Percentiles rank a stretch among this genome's conserved stretches.
These are phyloP conservation scores for Cyclotella baltica DNA, from an alignment of 108 stramenopile genomes.

Conservation along the genomic window DNA sequence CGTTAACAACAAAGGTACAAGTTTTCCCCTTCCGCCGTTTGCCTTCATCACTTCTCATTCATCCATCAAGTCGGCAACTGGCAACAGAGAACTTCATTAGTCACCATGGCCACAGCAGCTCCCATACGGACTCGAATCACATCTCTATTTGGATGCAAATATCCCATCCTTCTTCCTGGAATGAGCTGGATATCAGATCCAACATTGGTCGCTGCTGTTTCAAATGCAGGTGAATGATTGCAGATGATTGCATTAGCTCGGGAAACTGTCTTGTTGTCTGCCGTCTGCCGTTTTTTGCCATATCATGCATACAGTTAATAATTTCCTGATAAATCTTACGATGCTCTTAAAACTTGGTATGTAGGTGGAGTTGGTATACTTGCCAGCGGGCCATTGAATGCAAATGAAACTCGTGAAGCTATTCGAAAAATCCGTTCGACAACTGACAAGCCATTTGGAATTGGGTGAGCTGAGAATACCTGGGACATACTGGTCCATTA, in stretches of 20 bases:
- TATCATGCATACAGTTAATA: no score
- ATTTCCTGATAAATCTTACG: not conserved
- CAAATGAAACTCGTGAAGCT: slow-evolving; percentile 68
- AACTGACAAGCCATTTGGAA: slow-evolving; percentile 81
- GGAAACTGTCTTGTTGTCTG: no score
- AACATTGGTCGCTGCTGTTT: slow-evolving; percentile 88
- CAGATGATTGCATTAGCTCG: no score
- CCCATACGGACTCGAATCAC: slow-evolving; percentile 75
- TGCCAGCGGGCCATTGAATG: slow-evolving; percentile 84
- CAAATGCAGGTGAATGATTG: slow-evolving; percentile 65
- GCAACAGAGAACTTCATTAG: no score
- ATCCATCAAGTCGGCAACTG: no score
- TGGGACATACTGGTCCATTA: no score
- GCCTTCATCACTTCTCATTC: no score
- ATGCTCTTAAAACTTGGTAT: slow-evolving; percentile 1
- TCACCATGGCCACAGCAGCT: slow-evolving; percentile 8
- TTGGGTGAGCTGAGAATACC: slow-evolving; percentile 41
- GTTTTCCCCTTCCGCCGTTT: no score
- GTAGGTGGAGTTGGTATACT: slow-evolving; percentile 82
- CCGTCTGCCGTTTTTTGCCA: no score
- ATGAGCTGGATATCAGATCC: slow-evolving; percentile 89
- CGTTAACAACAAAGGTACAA: not conserved
- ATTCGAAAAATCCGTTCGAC: slow-evolving; percentile 72
- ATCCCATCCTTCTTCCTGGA: slow-evolving; percentile 85
- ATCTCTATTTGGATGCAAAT: slow-evolving; percentile 69